Conservation (phyloP, 345 rosid genomes). For the Streptanthus diversifolius region DNA sequence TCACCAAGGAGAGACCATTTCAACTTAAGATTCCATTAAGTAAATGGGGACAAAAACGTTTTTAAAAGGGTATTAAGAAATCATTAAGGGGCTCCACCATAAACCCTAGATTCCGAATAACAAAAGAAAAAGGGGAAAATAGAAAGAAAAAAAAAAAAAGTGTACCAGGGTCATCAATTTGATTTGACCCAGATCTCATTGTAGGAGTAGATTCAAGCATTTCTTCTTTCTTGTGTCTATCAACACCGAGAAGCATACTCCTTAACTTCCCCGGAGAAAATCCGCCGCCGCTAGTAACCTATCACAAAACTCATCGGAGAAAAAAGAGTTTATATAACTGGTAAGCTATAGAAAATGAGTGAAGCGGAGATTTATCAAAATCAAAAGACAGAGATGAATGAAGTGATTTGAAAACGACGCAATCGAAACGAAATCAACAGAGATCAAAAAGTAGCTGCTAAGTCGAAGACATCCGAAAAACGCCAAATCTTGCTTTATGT, state of each 20-base stretch:
- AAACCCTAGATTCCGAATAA: conserved; percentile 32
- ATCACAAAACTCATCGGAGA: conserved; percentile 12
- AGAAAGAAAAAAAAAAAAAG: neutral
- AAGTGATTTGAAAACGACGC: conserved; percentile 6
- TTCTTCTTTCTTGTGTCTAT: conserved; percentile 57
- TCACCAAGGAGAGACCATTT: neutral
- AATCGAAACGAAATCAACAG: conserved; percentile 9
- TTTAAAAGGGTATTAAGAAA: conserved; percentile 14
- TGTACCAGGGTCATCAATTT: conserved; percentile 50
- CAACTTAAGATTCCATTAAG: conserved; percentile 6
- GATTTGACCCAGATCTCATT: conserved; percentile 50
- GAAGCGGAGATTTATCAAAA: neutral
- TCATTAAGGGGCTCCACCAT: conserved; percentile 38
- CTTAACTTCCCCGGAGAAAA: conserved; percentile 78
- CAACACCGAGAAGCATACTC: conserved; percentile 62
- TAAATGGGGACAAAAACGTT: conserved; percentile 11
- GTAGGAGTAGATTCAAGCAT: conserved; percentile 46
- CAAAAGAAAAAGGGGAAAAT: neutral
- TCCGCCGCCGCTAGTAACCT: conserved; percentile 55
- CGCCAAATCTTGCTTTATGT: conserved; percentile 16
- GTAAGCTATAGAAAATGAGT: neutral
- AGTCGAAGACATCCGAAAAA: conserved; percentile 1
- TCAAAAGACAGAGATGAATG: neutral
- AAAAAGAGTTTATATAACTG: neutral
- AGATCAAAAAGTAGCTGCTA: neutral